Conservation (phyloP, 2,329 filamentous ascomycete genomes). For the Exophiala xenobiotica region DNA sequence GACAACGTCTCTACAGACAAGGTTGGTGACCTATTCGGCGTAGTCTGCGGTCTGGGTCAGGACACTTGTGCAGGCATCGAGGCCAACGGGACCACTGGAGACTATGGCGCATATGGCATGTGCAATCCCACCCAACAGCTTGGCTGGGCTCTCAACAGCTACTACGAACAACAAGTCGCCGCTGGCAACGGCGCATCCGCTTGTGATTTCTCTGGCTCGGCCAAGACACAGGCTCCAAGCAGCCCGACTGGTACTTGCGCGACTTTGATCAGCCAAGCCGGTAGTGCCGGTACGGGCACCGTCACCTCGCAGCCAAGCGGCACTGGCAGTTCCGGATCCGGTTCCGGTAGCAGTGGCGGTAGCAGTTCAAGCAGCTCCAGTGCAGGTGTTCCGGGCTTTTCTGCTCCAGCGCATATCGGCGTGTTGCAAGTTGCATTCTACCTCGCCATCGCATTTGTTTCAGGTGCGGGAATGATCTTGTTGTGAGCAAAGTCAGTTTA, state of each 20-base stretch:
- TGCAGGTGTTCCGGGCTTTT: constrained; percentile 17
- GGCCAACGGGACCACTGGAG: constrained; percentile 41
- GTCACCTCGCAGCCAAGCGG: constrained; percentile 41
- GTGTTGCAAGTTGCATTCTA: constrained; percentile 45
- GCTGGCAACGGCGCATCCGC: constrained; percentile 37
- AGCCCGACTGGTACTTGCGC: constrained; percentile 40
- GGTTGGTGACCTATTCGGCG: constrained; percentile 67
- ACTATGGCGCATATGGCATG: constrained; percentile 49
- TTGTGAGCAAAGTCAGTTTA: constrained; percentile 37
- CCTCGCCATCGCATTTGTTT: constrained; percentile 43
- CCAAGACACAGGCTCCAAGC: constrained; percentile 38
- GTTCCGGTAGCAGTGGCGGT: constrained; percentile 33
- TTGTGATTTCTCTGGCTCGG: constrained; percentile 45
- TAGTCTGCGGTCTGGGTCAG: constrained; percentile 41
- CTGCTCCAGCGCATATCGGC: constrained; percentile 35
- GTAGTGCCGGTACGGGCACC: constrained; percentile 40
- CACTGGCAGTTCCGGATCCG: constrained; percentile 29
- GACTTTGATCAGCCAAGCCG: constrained; percentile 41
- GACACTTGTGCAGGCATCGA: constrained; percentile 41
- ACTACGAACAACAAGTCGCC: constrained; percentile 42
- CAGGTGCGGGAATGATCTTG: constrained; percentile 49
- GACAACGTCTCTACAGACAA: constrained; percentile 56
- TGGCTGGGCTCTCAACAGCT: constrained; percentile 45
- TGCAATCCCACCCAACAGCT: constrained; percentile 45
- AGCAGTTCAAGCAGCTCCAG: constrained; percentile 30